Conservation (phyloP, 1,284 basidiomycete species). For the Malassezia pachydermatis region DNA sequence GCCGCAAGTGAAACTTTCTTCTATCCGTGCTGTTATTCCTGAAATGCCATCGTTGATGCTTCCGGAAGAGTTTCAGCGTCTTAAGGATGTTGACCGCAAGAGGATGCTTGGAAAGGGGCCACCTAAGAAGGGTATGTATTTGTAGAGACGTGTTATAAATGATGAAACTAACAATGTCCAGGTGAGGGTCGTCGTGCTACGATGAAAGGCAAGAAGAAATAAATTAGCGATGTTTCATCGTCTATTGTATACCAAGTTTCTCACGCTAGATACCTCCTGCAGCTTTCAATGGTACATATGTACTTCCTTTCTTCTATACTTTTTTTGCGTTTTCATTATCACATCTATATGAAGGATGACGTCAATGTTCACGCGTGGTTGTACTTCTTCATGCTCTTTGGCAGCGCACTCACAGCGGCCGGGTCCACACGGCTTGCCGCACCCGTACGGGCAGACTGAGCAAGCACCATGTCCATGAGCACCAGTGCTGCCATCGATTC, state of each 20-base stretch:
- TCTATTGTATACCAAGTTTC: too few relatives aligned
- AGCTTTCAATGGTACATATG: neutral
- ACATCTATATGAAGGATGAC: neutral
- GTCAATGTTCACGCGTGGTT: neutral
- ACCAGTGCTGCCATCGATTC: slow-evolving; percentile 95
- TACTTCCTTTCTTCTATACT: neutral
- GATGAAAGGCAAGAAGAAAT: slow-evolving; percentile 44
- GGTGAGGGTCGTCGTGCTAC: slow-evolving; percentile 44
- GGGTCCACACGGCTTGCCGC: slow-evolving; percentile 21
- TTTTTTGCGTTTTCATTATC: too few relatives aligned
- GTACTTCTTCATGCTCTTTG: slow-evolving; percentile 37
- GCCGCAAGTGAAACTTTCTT: slow-evolving; percentile 29
- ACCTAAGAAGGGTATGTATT: slow-evolving; percentile 45
- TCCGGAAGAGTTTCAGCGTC: slow-evolving; percentile 27
- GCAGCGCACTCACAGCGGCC: slow-evolving; percentile 25
- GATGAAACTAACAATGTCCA: slow-evolving; percentile 11
- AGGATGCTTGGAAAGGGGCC: slow-evolving; percentile 44
- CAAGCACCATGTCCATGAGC: slow-evolving; percentile 63
- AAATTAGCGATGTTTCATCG: too few relatives aligned
- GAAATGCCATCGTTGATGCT: slow-evolving; percentile 21
- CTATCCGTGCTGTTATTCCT: slow-evolving; percentile 21
- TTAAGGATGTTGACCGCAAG: slow-evolving; percentile 36
- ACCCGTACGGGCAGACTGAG: slow-evolving; percentile 29
- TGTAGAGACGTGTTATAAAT: too few relatives aligned
- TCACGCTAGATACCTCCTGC: neutral